Percentiles rank a stretch among this genome's conserved stretches.
These are phyloP conservation scores for rapeseed (Brassica napus) DNA, from an alignment of 345 rosid genomes.

Conservation along the genomic window DNA sequence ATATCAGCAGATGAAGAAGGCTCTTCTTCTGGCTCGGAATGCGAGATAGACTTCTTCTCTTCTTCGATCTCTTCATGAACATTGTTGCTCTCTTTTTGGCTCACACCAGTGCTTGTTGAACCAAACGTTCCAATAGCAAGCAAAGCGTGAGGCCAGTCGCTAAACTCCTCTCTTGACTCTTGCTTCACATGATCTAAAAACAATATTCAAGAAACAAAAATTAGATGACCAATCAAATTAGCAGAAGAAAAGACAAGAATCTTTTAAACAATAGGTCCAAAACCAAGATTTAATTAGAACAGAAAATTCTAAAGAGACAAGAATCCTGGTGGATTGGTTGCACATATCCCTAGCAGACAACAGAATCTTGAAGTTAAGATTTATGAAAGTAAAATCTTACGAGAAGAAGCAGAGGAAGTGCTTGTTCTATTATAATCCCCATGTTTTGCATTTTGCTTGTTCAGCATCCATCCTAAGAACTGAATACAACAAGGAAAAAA, in stretches of 20 bases:
- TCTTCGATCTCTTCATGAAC: conserved; percentile 39
- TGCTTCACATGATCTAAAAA: conserved; percentile 51
- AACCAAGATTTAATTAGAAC: not conserved
- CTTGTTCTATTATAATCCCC: conserved; percentile 44
- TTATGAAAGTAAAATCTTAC: conserved; percentile 50
- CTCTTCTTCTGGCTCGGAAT: conserved; percentile 19
- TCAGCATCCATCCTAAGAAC: conserved; percentile 89
- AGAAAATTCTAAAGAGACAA: not conserved
- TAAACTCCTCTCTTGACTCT: conserved; percentile 77
- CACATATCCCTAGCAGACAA: conserved; percentile 37
- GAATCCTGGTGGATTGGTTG: conserved; percentile 20
- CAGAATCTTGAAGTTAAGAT: conserved; percentile 14
- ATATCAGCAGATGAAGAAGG: conserved; percentile 25
- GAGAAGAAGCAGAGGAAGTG: conserved; percentile 43
- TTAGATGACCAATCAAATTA: not conserved
- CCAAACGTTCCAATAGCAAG: conserved; percentile 92
- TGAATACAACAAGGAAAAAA: conserved; percentile 33
- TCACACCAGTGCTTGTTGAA: conserved; percentile 40
- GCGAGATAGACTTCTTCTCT: conserved; percentile 5
- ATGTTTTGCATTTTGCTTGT: conserved; percentile 62
- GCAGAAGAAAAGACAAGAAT: conserved; percentile 11
- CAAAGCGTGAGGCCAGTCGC: conserved; percentile 87
- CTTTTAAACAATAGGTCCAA: conserved; percentile 1
- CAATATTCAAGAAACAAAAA: conserved; percentile 2
- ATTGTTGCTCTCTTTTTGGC: conserved; percentile 35